Base-by-base conservation (phyloP, 805 yeast genomes). In the Danielozyma ontarioensis region DNA sequence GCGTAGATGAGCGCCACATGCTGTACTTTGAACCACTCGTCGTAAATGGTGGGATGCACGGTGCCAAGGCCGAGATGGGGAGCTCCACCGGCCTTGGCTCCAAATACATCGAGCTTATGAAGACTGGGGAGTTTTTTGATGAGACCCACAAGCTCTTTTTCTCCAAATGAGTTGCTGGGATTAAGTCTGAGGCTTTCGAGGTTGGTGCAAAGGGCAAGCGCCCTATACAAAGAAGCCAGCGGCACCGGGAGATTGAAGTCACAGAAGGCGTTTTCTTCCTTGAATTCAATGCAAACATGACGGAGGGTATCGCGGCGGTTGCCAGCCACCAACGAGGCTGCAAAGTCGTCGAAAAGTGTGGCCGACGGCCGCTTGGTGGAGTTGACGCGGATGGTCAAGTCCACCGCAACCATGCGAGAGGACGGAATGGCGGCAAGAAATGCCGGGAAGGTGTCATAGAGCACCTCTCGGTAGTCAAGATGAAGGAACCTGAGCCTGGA, bases 11-110 rank as follows among this genome's bases (percentile, higher is more conserved):
- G 39, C 1, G 80, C 82, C 5, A 73, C 67, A 41, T 72, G 77
- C 42, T 72, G 76, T 2, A 76, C 74, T 35, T 73, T 62, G 39
- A 64, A 62, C 81, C 81, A 76, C 37, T 70, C 72, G 47, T 76
- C 82, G 46, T 64, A 67, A 3, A 76, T 59, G 4, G 74, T 72
- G 8, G 76, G 76, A 45, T 74, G 74, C 2, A 62, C 57, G 52
- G 68, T 72, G 11, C 74, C 78, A 15, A 73, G 51, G 0, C 80
- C 81, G 60, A 70, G 50, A 41, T 73, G 70, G 14, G 78, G 80
- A 2, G 70, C 59, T 2, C 76, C 76, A 1, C 77, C 74, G 0
- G 80, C 69, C 16, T 67, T 63, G 13, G 67, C 47, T 0, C 80
- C 80, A 32, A 68, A 63, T 2, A 76, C 50, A 48, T 73, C 72